A percentile compares a stretch with the other conserved stretches of the same genome.
phyloP scores from a whole-genome alignment of 768 basidiomycete genomes.

The Lactarius deliciosus region DNA sequence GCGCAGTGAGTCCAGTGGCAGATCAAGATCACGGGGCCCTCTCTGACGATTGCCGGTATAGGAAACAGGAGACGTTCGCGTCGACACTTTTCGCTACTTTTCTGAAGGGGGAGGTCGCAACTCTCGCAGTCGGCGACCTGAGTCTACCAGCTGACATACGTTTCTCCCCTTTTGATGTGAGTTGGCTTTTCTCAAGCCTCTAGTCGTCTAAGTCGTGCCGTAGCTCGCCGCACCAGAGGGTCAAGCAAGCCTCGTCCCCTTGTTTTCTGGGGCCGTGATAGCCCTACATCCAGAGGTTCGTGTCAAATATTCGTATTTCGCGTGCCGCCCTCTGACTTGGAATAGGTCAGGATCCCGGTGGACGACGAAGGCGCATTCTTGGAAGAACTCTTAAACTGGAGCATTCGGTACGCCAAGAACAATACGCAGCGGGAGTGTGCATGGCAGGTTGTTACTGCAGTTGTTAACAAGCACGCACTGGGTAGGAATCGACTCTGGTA shows the following conservation, averaged over 20 bases:
- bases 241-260: slow-evolving; percentile 62
- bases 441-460: slow-evolving; percentile 56
- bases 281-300: slow-evolving; percentile 65
- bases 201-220: background rate
- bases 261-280: slow-evolving; percentile 67
- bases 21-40: too few relatives aligned
- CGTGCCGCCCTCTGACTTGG: slow-evolving; percentile 18
- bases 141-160: slow-evolving; percentile 42
- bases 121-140: slow-evolving; percentile 56
- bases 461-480: slow-evolving; percentile 76
- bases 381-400: slow-evolving; percentile 58
- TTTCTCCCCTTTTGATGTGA: slow-evolving; percentile 57
- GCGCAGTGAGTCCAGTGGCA: slow-evolving; percentile 53
- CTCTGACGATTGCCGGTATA: slow-evolving; percentile 34
- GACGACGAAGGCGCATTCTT: slow-evolving; percentile 52
- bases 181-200: slow-evolving; percentile 7
- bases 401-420: slow-evolving; percentile 47
- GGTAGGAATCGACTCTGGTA: slow-evolving; percentile 44
- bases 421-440: slow-evolving; percentile 55
- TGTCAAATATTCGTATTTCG: slow-evolving; percentile 3
- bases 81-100: slow-evolving; percentile 53
- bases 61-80: slow-evolving; percentile 65
- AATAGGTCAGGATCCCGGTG: slow-evolving; percentile 54
- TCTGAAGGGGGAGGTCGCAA: slow-evolving; percentile 50
- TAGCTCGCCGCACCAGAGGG: slow-evolving; percentile 45